Conservation (phyloP, 192 early-diverging fungal species). For the Jimgerdemannia flammicorona region DNA sequence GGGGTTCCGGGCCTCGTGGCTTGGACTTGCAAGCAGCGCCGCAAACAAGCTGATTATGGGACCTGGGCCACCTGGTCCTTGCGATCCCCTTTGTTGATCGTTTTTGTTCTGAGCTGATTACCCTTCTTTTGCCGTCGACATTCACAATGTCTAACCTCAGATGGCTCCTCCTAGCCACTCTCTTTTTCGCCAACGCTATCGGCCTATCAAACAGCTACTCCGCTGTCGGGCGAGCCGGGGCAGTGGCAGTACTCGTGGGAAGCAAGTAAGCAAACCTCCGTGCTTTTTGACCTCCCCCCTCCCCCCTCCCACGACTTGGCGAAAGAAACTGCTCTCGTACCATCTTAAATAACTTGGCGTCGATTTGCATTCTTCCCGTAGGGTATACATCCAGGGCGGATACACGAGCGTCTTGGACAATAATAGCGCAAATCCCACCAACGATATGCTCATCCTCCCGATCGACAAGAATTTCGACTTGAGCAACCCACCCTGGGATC, state of each 20-base stretch:
- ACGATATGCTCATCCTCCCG: conserved; percentile 14
- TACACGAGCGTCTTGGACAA: conserved; percentile 2
- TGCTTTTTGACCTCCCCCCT: neutral
- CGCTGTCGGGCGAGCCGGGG: conserved; percentile 6
- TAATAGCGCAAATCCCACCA: conserved; percentile 6
- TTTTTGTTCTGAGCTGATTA: too few species aligned
- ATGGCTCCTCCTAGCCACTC: too few species aligned
- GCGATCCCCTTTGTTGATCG: too few species aligned
- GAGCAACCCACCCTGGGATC: conserved; percentile 1
- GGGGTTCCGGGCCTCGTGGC: too few species aligned
- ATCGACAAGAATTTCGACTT: conserved; percentile 4
- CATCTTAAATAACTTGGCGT: neutral
- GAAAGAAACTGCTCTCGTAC: neutral
- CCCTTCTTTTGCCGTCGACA: too few species aligned
- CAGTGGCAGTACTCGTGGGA: conserved; percentile 6
- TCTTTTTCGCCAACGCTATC: too few species aligned
- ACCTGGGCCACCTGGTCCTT: too few species aligned
- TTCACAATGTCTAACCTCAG: too few species aligned
- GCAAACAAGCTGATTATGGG: too few species aligned
- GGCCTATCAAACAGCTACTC: neutral
- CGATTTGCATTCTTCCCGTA: neutral
- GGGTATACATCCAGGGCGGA: conserved; percentile 10
- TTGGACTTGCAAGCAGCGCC: too few species aligned
- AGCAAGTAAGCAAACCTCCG: conserved; percentile 1
- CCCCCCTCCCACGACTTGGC: neutral